Evolutionary conservation across 257 asterid species (phyloP), one percentile per base, ranked within the genome.

Genomic region (Penstemon barbatus): DNA sequence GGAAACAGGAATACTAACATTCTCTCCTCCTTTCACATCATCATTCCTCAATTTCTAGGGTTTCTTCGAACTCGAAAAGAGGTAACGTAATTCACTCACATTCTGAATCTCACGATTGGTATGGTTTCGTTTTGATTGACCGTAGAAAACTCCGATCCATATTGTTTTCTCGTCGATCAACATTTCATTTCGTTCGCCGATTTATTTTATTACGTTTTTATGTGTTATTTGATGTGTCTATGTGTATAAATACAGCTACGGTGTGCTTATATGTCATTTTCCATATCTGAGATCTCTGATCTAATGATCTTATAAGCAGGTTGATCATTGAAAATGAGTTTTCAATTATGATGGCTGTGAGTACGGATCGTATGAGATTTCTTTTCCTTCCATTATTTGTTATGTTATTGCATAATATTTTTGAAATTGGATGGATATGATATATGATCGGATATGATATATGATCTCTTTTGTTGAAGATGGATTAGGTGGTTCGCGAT

Each of bases 281-380:
- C 68, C 68, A 75, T 46, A 57, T 61, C n/a, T 63, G 55, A 25
- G 64, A 49, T 71, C 69, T 42, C 38, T 33, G 69, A 52, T 51
- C 58, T 6, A 58, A 62, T 44, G 33, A 44, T 57, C 63, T 5
- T 15, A 13, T 13, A 52, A 50, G 43, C 59, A 3, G 33, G 39
- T 53, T 49, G 57, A 42, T 66, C 48, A 12, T 59, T 65, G 68
- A 43, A 7, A 11, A 55, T 38, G 7, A 72, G 66, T 39, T 65
- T 55, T 55, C 7, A 52, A 42, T 51, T 3, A 10, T 44, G 11
- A 25, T 52, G 10, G n/a, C 51, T 39, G 49, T 66, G 52, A 33
- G 41, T 66, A 0, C 9, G 36, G 51, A 6, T 52, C 51, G 50
- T 59, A 42, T 36, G 46, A 18, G 12, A 5, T 13, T 15, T 15